Evolutionary conservation across 2,329 filamentous ascomycete genomes (phyloP).

Genomic region (Pestalotiopsis fici): DNA sequence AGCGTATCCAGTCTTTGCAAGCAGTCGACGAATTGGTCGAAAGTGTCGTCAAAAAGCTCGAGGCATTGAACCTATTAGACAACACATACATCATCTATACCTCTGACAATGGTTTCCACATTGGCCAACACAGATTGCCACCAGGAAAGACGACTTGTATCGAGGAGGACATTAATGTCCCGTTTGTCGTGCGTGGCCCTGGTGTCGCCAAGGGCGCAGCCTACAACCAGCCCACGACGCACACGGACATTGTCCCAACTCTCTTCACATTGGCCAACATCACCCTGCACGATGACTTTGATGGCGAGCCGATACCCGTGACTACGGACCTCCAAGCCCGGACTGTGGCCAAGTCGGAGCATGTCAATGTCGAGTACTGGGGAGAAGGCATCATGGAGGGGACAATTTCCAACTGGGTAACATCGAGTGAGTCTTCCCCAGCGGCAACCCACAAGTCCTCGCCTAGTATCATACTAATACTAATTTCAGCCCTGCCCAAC

Average conservation of each 20-base stretch:
- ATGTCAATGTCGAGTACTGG: conserved; percentile 46
- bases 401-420: neutral
- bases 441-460: neutral
- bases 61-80: conserved; percentile 31
- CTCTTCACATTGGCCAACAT: conserved; percentile 35
- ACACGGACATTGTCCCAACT: conserved; percentile 47
- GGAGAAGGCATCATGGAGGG: conserved; percentile 22
- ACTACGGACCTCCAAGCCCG: conserved; percentile 1
- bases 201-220: conserved; percentile 33
- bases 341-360: conserved; percentile 32
- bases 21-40: conserved; percentile 48
- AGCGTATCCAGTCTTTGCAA: conserved; percentile 42
- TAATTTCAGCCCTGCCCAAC: neutral
- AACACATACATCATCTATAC: conserved; percentile 47
- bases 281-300: conserved; percentile 24
- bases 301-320: conserved; percentile 8
- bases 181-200: conserved; percentile 45
- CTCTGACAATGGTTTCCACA: conserved; percentile 49
- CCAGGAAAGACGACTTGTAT: conserved; percentile 46
- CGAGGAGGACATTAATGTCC: conserved; percentile 48
- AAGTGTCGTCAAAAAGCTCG: conserved; percentile 34
- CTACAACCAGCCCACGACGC: conserved; percentile 39
- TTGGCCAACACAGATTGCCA: conserved; percentile 45
- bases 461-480: neutral
- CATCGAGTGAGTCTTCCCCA: neutral